These are phyloP conservation scores for Alternaria metachromatica DNA, from an alignment of 2,329 filamentous ascomycete species.

Conservation along the genomic window DNA sequence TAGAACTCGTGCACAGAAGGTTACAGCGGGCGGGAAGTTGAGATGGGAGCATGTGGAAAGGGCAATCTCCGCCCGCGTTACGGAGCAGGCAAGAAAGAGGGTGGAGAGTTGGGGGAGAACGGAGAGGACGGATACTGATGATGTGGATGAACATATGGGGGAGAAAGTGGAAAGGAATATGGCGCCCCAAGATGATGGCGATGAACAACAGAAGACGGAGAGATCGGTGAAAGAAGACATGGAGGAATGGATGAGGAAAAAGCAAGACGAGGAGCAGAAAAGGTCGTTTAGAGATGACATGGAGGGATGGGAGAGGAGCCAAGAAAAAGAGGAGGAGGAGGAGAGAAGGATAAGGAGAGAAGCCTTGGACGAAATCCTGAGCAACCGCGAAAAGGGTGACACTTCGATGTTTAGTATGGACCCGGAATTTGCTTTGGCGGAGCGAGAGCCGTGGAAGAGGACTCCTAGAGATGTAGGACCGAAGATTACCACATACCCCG, in stretches of 20 bases:
- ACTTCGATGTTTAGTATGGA: background rate
- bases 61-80: background rate
- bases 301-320: background rate
- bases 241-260: too few relatives aligned
- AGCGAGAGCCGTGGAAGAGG: background rate
- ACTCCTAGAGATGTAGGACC: background rate
- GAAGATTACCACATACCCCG: background rate
- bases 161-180: background rate
- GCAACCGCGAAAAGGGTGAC: background rate
- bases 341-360: background rate
- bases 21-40: background rate
- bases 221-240: too few relatives aligned
- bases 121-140: background rate
- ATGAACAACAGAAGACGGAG: too few relatives aligned
- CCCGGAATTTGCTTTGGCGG: background rate
- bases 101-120: background rate
- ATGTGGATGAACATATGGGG: background rate
- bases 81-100: background rate
- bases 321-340: background rate
- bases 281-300: background rate
- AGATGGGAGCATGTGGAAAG: background rate
- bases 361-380: background rate
- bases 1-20: background rate
- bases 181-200: background rate
- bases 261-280: too few relatives aligned